Evolutionary conservation across 805 yeast species (phyloP), one percentile per base, ranked within the genome.

Genomic region (Dipodascus albidus): DNA sequence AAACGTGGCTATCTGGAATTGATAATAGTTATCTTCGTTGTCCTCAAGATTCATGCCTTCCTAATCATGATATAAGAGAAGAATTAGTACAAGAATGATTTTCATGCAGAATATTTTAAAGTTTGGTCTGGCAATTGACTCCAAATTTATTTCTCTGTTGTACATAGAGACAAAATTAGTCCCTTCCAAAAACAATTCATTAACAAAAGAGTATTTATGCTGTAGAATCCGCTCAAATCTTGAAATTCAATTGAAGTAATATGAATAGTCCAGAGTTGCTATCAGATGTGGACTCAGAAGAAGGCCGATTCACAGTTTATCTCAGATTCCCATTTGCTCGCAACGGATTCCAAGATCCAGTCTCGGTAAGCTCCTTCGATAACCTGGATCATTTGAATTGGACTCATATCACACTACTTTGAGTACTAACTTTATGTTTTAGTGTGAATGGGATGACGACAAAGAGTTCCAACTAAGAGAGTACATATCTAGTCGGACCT

Each of bases 311-410:
- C 48, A 57, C 68, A 6, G 76, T 76, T 3, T 76, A 75, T 58
- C 64, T 77, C 38, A 70, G 77, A 48, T 70, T 74, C 15, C 72
- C 74, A 23, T 70, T 71, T 3, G 63, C 68, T n/a, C 63, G 78
- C 31, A 61, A 65, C n/a, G 74, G 70, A 0, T 70, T 72, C 50
- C 62, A 54, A 2, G 77, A 74, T 54, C 78, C 79, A 0, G 60
- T 60, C 2, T 57, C 52, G 19, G 67, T 64, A 60, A 1, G 64
- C 48, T 15, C 3, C 22, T 20, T 41, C n/a, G n/a, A n/a, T n/a
- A n/a, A n/a, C n/a, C n/a, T n/a, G 19, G 42, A 20, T 35, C 21
- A 49, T n/a, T n/a, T n/a, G n/a, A n/a, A n/a, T n/a, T n/a, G n/a
- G n/a, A 31, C 15, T 9, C 38, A 31, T 31, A 9, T 31, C 9